Base-by-base conservation (phyloP, 371 early-diverging fungal genomes). In the Mortierella sp. region DNA sequence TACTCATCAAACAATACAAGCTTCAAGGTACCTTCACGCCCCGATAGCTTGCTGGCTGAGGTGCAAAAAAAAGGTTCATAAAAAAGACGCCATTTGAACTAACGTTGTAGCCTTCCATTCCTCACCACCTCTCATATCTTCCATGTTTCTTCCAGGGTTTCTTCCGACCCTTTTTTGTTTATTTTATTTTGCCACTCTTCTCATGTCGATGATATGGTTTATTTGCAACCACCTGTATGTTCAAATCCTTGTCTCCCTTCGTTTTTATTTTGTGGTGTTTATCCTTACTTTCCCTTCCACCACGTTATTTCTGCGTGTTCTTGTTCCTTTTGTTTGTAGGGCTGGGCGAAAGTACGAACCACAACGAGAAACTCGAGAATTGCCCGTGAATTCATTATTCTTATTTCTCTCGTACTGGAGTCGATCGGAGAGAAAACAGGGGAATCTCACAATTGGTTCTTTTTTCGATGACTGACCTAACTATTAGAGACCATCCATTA, bases 1-100 rank as follows among this genome's bases (percentile, higher is more conserved):
- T 54, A 54, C 54, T 51, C 54, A 54, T 6, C 48, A 11, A 46
- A 46, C 29, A 58, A 58, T 60, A 29, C 60, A 60, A 29, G 29
- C 60, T 60, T 16, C 27, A 35, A 63, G 38, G 14, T 41, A 41
- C n/a, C 41, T 41, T 73, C 11, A 18, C 54, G 6, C 38, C 38
- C 27, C 3, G 29, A 14, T 2, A 35, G 35, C 16, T 51, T 18
- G 51, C 51, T 51, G 51, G 43, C 68, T 68, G 41, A 41, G 68
- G 43, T 38, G 65, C 27, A 68, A 68, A 51, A 51, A 51, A 63
- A 75, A 75, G 38, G 41, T 68, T 68, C 18, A 35, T 11, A 68
- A 27, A 71, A 71, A 71, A 71, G 49, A 48, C 71, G 49, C 51
- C 48, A 48, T 72, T 32, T 48, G 24, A 5, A 29, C 38, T 32